Base-by-base conservation (phyloP, 225 moss, liverwort and hornwort species). In the Straminergon stramineum region DNA sequence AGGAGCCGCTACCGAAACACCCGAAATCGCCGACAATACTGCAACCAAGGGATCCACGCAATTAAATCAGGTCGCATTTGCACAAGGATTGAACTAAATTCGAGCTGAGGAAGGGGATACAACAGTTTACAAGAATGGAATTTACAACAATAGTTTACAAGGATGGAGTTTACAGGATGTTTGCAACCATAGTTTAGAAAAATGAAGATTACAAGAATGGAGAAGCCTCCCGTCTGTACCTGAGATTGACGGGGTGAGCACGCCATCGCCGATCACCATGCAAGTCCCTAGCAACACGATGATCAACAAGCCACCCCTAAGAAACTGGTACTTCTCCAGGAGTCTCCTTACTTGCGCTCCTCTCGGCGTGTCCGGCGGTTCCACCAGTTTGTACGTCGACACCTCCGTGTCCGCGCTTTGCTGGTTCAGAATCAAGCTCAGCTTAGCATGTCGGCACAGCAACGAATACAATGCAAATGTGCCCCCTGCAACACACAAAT, bases 251-350 rank as follows among this genome's bases (percentile, higher is more conserved):
- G 98, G 98, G 57, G 98, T 98, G 80, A 98, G 94, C 37, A 98
- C 90, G 76, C 98, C 98, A 90, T 98, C 98, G 55, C 97, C 98
- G 70, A 98, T 97, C 51, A 98, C 95, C 96, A 96, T 97, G 86
- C 94, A 94, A 63, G 96, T 94, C 30, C 96, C 98, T 8, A 93
- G 91, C 74, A 98, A 89, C 89, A 96, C 96, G 52, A 94, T 87
- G 82, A 96, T 60, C 75, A 98, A 88, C 35, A 97, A 93, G 57
- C 93, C 95, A 1, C 84, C 81, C 18, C 95, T 90, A 60, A 98
- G 92, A 68, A 45, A 89, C 13, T 41, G 82, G 81, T 95, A 85
- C 53, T 89, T 94, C 75, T 96, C 96, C 56, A 98, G 83, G 27
- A 95, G 91, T 35, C 89, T 74, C 75, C 93, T 91, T 83, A 95